Evolutionary conservation across 1,284 basidiomycete genomes (phyloP), one percentile per base, ranked within the genome.

Genomic region (Phaffia rhodozyma): DNA sequence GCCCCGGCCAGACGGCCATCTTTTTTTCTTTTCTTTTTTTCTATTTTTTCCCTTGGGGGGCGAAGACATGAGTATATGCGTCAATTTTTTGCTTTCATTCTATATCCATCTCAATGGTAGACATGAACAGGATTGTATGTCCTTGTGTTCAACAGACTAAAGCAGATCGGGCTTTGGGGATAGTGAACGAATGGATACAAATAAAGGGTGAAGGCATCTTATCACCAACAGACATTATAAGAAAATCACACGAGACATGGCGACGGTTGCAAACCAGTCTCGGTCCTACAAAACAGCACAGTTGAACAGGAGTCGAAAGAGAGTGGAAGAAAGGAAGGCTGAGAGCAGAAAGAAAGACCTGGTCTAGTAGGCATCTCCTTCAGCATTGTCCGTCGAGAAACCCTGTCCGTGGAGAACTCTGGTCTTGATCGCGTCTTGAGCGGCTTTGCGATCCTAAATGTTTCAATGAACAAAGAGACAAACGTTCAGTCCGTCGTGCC

Each of bases 301-400:
- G 29, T 20, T n/a, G 38, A 30, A 29, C 1, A 47, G 16, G n/a
- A 11, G 32, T 32, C 18, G 51, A 43, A 23, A 53, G 23, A 25
- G 7, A 25, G 11, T n/a, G 11, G 11, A n/a, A 11, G 16, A 3
- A 25, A 3, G 6, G n/a, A 23, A 30, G 51, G 51, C 51, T 13
- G 18, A 18, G 50, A n/a, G n/a, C 48, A 50, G 3, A 20, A 53
- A 30, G 25, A 53, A 25, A 25, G 51, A 13, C 51, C 51, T 25
- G 6, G 57, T 34, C 66, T 71, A 77, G 64, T 77, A 77, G 34
- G 74, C 74, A 68, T 77, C 76, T 18, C 76, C 76, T 66, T 76
- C 76, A 62, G 72, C 70, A 49, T 73, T 71, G 60, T 77, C 75
- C 34, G 70, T 71, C 34, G 72, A 74, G 64, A 77, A 77, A 6